phyloP scores from a whole-genome alignment of 306 rosid species.

The Malus sylvestris region DNA sequence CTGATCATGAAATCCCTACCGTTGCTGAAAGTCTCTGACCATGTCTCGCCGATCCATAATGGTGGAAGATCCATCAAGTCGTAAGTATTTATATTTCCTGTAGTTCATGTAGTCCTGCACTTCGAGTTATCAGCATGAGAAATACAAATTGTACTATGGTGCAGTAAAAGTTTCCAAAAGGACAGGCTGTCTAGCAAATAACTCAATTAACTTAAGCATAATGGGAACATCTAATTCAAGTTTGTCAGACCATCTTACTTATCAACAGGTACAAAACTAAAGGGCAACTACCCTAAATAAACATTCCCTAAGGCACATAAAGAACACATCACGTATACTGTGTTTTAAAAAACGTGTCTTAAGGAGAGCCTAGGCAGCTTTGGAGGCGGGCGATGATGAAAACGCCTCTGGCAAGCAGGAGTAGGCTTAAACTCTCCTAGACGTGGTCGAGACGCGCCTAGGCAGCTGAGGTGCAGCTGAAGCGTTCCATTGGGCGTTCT shows the following conservation, averaged over 20 bases:
- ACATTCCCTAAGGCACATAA: neutral
- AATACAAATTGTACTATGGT: neutral
- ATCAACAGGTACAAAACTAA: neutral
- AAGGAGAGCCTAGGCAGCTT: too few relatives aligned
- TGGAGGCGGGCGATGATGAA: too few relatives aligned
- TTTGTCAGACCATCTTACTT: neutral
- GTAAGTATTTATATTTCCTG: slow-evolving; percentile 78
- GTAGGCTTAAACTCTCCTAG: too few relatives aligned
- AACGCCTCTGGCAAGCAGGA: too few relatives aligned
- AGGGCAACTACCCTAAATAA: neutral
- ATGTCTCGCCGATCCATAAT: slow-evolving; percentile 96
- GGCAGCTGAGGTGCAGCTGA: too few relatives aligned
- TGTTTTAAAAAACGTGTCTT: too few relatives aligned
- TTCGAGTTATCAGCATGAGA: slow-evolving; percentile 1
- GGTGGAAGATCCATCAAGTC: slow-evolving; percentile 96
- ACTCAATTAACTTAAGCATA: neutral
- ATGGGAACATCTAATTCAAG: neutral
- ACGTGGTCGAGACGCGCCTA: too few relatives aligned
- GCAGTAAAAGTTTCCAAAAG: neutral
- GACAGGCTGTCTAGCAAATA: neutral
- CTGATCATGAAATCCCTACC: slow-evolving; percentile 38
- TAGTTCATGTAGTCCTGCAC: slow-evolving; percentile 98
- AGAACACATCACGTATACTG: neutral
- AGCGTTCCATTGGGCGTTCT: too few relatives aligned
- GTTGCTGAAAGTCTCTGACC: slow-evolving; percentile 92